Percentiles rank a stretch among this genome's conserved stretches.
phyloP scores from a whole-genome alignment of 352 stramenopile genomes.

The Phytopythium montanum region DNA sequence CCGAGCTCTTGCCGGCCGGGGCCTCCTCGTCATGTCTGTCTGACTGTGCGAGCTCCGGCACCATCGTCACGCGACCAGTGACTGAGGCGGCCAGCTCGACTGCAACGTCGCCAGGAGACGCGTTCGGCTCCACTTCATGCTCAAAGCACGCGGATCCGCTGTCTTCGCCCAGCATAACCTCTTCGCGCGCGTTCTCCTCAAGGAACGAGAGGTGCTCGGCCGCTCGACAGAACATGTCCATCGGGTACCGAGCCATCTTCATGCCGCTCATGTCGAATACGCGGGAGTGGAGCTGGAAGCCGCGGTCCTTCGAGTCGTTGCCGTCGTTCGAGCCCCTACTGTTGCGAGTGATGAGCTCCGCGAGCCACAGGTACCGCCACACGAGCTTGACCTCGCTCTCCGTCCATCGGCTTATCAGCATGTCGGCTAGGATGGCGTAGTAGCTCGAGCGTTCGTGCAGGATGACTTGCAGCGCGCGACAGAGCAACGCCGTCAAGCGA shows the following conservation, averaged over 20 bases:
- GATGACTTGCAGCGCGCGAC: constrained; percentile 75
- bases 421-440: constrained; percentile 64
- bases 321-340: constrained; percentile 36
- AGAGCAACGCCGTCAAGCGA: constrained; percentile 59
- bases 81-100: constrained; percentile 56
- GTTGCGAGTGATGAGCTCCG: constrained; percentile 59
- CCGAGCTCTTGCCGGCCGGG: constrained; percentile 24
- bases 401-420: constrained; percentile 67
- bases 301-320: constrained; percentile 61
- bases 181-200: constrained; percentile 68
- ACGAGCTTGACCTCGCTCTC: constrained; percentile 80
- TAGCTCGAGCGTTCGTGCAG: constrained; percentile 74
- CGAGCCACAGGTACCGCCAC: constrained; percentile 81
- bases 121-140: constrained; percentile 58
- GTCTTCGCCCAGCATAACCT: constrained; percentile 28
- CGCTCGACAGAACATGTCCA: constrained; percentile 67
- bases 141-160: constrained; percentile 45
- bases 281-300: constrained; percentile 67
- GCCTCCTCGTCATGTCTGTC: constrained; percentile 8
- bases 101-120: constrained; percentile 38
- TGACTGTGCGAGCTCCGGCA: constrained; percentile 35
- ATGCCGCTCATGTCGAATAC: constrained; percentile 73
- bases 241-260: constrained; percentile 55
- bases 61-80: constrained; percentile 33
- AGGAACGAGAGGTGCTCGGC: constrained; percentile 71